phyloP scores from a whole-genome alignment of 805 yeast species.

The Lipomyces sp. region DNA sequence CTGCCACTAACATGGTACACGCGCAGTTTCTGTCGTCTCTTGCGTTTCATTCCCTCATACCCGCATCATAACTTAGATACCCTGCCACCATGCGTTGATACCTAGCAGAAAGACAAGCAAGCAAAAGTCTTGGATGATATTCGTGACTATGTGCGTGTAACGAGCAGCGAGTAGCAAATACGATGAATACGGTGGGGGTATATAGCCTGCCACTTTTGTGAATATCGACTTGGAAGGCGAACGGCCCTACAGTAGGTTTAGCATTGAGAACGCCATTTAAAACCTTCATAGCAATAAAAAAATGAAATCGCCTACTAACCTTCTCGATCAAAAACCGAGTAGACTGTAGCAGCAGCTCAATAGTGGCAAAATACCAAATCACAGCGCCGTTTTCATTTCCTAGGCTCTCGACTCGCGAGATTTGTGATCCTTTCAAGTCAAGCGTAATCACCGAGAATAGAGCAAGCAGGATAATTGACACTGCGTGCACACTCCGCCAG shows the following conservation, averaged over 20 bases:
- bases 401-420: constrained; percentile 23
- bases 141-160: constrained; percentile 32
- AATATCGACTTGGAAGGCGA: constrained; percentile 39
- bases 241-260: constrained; percentile 29
- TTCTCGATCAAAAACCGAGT: constrained; percentile 31
- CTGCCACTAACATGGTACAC: not conserved
- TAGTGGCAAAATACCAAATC: constrained; percentile 31
- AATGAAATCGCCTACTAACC: constrained; percentile 12
- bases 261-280: not conserved
- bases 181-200: constrained; percentile 39
- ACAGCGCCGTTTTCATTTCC: constrained; percentile 16
- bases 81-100: constrained; percentile 27
- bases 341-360: constrained; percentile 30
- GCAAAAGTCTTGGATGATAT: constrained; percentile 36
- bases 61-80: not conserved
- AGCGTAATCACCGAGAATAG: constrained; percentile 19
- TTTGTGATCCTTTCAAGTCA: constrained; percentile 24
- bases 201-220: constrained; percentile 31
- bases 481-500: constrained; percentile 22
- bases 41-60: not conserved
- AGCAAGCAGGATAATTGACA: constrained; percentile 23
- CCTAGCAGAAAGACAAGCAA: constrained; percentile 34
- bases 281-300: not conserved
- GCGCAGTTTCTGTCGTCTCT: not conserved
- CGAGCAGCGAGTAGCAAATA: constrained; percentile 36